Evolutionary conservation across 192 early-diverging fungal genomes (phyloP).

Genomic region (Dimargaris verticillata): DNA sequence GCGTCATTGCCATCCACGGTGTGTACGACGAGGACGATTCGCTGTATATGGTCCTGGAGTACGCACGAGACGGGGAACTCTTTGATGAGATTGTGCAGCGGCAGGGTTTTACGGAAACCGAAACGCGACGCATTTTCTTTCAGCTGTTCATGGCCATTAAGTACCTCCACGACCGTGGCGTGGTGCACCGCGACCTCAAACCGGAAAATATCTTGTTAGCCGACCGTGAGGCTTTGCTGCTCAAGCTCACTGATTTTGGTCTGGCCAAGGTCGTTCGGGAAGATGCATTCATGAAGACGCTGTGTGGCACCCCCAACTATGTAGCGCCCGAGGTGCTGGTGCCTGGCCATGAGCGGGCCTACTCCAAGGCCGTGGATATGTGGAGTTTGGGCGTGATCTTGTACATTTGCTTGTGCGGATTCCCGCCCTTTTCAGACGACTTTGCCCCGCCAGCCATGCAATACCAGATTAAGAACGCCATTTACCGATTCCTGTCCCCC

Average conservation of each 20-base stretch:
- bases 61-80: slow-evolving; percentile 72
- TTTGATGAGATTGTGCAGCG: slow-evolving; percentile 81
- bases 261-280: slow-evolving; percentile 68
- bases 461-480: slow-evolving; percentile 45
- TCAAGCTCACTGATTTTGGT: slow-evolving; percentile 95
- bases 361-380: slow-evolving; percentile 67
- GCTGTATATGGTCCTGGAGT: slow-evolving; percentile 31
- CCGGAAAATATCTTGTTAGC: slow-evolving; percentile 65
- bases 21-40: slow-evolving; percentile 28
- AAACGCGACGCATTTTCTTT: slow-evolving; percentile 59
- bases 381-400: slow-evolving; percentile 91
- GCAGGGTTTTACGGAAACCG: slow-evolving; percentile 53
- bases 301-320: slow-evolving; percentile 81
- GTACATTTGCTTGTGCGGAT: slow-evolving; percentile 83
- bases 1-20: slow-evolving; percentile 26
- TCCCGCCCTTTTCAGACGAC: slow-evolving; percentile 65
- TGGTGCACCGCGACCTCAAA: slow-evolving; percentile 67
- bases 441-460: slow-evolving; percentile 38
- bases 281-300: slow-evolving; percentile 45
- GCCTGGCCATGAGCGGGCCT: slow-evolving; percentile 39
- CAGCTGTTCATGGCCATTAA: slow-evolving; percentile 64
- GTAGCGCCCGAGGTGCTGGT: slow-evolving; percentile 82
- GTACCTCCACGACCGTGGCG: slow-evolving; percentile 44
- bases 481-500: slow-evolving; percentile 59
- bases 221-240: slow-evolving; percentile 27